Base-by-base conservation (phyloP, 495 filamentous ascomycete genomes). In the Symbiotaphrina buchneri region DNA sequence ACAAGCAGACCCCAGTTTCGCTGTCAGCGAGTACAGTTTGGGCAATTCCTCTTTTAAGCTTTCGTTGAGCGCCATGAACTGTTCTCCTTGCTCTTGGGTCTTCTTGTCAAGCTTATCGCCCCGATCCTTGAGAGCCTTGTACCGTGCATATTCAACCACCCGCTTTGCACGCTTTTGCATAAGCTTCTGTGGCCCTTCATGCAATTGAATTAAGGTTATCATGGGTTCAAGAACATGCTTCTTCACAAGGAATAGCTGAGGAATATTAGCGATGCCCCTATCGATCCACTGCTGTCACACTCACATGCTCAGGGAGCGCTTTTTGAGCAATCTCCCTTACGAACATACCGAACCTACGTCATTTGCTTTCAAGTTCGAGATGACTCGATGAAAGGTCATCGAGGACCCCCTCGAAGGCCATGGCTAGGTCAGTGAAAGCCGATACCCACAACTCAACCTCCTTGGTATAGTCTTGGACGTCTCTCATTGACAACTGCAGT, bases 111-210 rank as follows among this genome's bases (percentile, higher is more conserved):
- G 59, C 31, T 74, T 78, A 41, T 87, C 79, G 19, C 76, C 76
- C 24, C 71, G 63, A 21, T 79, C 79, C 44, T 72, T 75, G 27
- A 73, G 56, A 14, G 69, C 61, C 43, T 75, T 82, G 43, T 70
- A 83, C 37, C 74, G 76, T 32, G 81, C 77, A 48, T 83, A 94
- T 45, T 93, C 84, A 21, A 79, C 53, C 4, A 90, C 64, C 19
- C 81, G 74, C 53, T 94, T 94, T 32, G 80, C 71, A 7, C 87
- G 73, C 50, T 94, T 92, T 39, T 74, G 72, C 70, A 94, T 92
- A 4, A 90, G 66, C 28, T 74, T 68, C 23, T 76, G 71, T 2
- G 85, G 81, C 5, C 74, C 75, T 30, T 75, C 69, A 39, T 91
- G 74, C 6, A 83, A 62, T 43, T 73, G 69, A 34, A 93, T 69